Conservation (phyloP, 805 yeast species). For the Brettanomyces bruxellensis region DNA sequence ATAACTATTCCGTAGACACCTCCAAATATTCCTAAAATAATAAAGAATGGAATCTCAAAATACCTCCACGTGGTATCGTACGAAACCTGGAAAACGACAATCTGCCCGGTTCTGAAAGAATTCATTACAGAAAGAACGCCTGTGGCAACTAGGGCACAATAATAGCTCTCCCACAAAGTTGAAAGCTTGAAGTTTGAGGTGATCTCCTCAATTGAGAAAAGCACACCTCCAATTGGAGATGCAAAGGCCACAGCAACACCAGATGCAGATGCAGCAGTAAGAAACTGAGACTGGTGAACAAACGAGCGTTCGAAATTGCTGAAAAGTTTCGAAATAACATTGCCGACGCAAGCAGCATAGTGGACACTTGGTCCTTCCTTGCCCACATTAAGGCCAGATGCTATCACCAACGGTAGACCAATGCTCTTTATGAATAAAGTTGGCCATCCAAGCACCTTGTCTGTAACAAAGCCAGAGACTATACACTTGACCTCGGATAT, state of each 20-base stretch:
- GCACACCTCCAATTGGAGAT: conserved; percentile 92
- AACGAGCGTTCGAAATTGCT: conserved; percentile 34
- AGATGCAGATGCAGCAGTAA: conserved; percentile 91
- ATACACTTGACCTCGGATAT: conserved; percentile 94
- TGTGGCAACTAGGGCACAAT: conserved; percentile 84
- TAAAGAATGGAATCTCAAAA: conserved; percentile 74
- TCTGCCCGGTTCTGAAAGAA: conserved; percentile 91
- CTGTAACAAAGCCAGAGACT: conserved; percentile 77
- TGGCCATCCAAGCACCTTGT: conserved; percentile 64
- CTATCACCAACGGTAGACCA: conserved; percentile 83
- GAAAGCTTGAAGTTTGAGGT: conserved; percentile 62
- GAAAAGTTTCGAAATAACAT: conserved; percentile 54
- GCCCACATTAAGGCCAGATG: conserved; percentile 89
- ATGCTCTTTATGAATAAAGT: conserved; percentile 70
- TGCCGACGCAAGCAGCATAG: conserved; percentile 95
- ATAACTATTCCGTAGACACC: conserved; percentile 82
- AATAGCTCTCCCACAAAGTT: conserved; percentile 86
- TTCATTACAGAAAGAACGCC: conserved; percentile 70
- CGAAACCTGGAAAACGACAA: conserved; percentile 85
- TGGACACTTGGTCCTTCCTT: conserved; percentile 99
- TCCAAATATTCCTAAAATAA: conserved; percentile 79
- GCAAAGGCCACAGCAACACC: conserved; percentile 99
- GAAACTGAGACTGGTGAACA: conserved; percentile 41
- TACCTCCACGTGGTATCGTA: conserved; percentile 83
- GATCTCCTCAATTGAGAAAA: conserved; percentile 89